phyloP scores from a whole-genome alignment of 495 filamentous ascomycete species.

The Rhizodiscina lignyota region DNA sequence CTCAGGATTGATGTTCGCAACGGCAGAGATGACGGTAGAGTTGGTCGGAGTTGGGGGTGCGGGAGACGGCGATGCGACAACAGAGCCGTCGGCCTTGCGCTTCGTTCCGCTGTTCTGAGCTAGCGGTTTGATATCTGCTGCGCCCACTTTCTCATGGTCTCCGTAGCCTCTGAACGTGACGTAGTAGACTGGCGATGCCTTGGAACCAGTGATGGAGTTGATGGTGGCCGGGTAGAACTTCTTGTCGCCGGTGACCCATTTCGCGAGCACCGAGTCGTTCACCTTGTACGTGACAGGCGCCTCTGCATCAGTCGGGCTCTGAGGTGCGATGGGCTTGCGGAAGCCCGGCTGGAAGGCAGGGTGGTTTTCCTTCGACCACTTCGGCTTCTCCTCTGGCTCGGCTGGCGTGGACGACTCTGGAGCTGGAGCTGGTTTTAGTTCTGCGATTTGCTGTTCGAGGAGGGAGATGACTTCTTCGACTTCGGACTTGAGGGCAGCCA shows the following conservation, averaged over 20 bases:
- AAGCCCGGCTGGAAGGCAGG: conserved; percentile 44
- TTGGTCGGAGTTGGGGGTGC: conserved; percentile 7
- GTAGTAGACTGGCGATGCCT: conserved; percentile 72
- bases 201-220: conserved; percentile 81
- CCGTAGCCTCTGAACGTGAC: conserved; percentile 88
- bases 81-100: conserved; percentile 74
- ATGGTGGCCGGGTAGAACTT: conserved; percentile 86
- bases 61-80: conserved; percentile 28
- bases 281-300: conserved; percentile 49
- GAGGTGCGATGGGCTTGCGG: conserved; percentile 28
- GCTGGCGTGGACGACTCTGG: conserved; percentile 28
- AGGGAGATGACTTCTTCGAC: conserved; percentile 71
- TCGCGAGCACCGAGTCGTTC: conserved; percentile 78
- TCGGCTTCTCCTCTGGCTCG: conserved; percentile 30
- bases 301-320: conserved; percentile 22
- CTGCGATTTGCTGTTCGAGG: conserved; percentile 62
- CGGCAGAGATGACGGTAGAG: conserved; percentile 69
- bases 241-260: conserved; percentile 81
- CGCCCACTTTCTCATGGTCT: conserved; percentile 68
- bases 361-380: conserved; percentile 60
- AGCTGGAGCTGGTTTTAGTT: conserved; percentile 43
- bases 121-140: conserved; percentile 73
- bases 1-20: conserved; percentile 68
- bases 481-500: conserved; percentile 62
- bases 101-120: conserved; percentile 37